Evolutionary conservation across 2,329 filamentous ascomycete species (phyloP).

Genomic region (Beauveria pseudobassiana): DNA sequence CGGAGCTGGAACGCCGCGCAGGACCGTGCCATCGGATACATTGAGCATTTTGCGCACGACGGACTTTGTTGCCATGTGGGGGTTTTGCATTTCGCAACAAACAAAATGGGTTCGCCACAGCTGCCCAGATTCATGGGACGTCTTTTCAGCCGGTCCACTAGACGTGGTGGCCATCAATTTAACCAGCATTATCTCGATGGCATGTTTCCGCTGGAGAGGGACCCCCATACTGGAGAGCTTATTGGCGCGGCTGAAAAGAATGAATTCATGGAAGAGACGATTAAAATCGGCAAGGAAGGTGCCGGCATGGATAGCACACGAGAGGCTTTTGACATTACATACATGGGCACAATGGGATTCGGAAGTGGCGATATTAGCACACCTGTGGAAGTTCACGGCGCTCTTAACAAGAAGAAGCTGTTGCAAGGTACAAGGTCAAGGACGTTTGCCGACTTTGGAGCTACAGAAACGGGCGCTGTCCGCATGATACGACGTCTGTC

Average conservation of each 20-base stretch:
- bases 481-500: constrained; percentile 33
- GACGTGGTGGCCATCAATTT: constrained; percentile 49
- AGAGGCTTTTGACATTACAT: constrained; percentile 42
- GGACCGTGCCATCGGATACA: constrained; percentile 54
- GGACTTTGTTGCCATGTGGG: constrained; percentile 70
- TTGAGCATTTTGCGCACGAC: constrained; percentile 72
- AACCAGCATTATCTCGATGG: constrained; percentile 55
- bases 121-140: constrained; percentile 55
- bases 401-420: constrained; percentile 18
- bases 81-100: constrained; percentile 58
- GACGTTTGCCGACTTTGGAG: constrained; percentile 56
- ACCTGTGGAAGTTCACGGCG: constrained; percentile 33
- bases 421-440: constrained; percentile 42
- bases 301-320: constrained; percentile 35
- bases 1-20: constrained; percentile 30
- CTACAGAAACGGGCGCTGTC: constrained; percentile 52
- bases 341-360: constrained; percentile 33
- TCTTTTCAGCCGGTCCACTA: constrained; percentile 48
- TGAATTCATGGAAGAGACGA: constrained; percentile 53
- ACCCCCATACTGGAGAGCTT: constrained; percentile 34
- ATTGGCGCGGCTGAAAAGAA: constrained; percentile 40
- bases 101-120: constrained; percentile 29
- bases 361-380: constrained; percentile 26
- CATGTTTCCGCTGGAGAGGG: constrained; percentile 48
- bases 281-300: constrained; percentile 38